These are phyloP conservation scores for Chaetomiaceae sp. DNA, from an alignment of 2,329 filamentous ascomycete genomes.

Conservation along the genomic window DNA sequence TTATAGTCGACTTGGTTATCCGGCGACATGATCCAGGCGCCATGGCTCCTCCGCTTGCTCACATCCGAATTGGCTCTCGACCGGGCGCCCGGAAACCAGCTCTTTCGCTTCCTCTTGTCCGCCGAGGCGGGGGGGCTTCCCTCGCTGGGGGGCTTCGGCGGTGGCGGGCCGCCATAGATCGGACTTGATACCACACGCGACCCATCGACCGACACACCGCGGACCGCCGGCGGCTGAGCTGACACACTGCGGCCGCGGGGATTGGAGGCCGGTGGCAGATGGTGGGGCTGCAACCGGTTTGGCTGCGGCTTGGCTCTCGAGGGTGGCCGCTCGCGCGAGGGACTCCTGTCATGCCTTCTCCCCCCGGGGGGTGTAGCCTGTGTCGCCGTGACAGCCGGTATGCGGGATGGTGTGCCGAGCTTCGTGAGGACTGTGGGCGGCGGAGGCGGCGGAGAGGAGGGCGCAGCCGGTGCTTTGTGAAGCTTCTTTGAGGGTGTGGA, in stretches of 20 bases:
- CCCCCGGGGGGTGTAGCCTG: slow-evolving; percentile 11
- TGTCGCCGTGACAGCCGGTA: slow-evolving; percentile 14
- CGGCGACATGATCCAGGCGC: slow-evolving; percentile 54
- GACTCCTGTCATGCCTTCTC: slow-evolving; percentile 13
- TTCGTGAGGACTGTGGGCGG: slow-evolving; percentile 6
- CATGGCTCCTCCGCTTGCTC: slow-evolving; percentile 23
- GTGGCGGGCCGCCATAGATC: slow-evolving; percentile 33
- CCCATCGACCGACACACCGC: no score
- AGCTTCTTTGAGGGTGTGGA: slow-evolving; percentile 19
- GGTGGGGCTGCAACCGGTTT: slow-evolving; percentile 18
- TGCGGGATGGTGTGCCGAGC: slow-evolving; percentile 4
- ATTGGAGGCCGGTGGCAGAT: slow-evolving; percentile 10
- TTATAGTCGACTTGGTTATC: slow-evolving; percentile 54
- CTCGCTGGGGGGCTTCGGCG: slow-evolving; percentile 33
- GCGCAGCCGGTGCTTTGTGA: slow-evolving; percentile 18
- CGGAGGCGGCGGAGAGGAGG: slow-evolving; percentile 10
- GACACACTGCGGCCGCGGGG: slow-evolving; percentile 45
- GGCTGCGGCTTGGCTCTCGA: slow-evolving; percentile 19
- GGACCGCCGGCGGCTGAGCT: slow-evolving; percentile 39
- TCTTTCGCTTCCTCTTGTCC: slow-evolving; percentile 44
- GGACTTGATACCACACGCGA: slow-evolving; percentile 27
- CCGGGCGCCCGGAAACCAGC: slow-evolving; percentile 50
- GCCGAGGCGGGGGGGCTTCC: slow-evolving; percentile 41
- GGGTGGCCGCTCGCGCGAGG: slow-evolving; percentile 13
- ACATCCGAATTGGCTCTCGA: slow-evolving; percentile 48